These are phyloP conservation scores for Mucor lusitanicus DNA, from an alignment of 371 early-diverging fungal species.

Conservation along the genomic window DNA sequence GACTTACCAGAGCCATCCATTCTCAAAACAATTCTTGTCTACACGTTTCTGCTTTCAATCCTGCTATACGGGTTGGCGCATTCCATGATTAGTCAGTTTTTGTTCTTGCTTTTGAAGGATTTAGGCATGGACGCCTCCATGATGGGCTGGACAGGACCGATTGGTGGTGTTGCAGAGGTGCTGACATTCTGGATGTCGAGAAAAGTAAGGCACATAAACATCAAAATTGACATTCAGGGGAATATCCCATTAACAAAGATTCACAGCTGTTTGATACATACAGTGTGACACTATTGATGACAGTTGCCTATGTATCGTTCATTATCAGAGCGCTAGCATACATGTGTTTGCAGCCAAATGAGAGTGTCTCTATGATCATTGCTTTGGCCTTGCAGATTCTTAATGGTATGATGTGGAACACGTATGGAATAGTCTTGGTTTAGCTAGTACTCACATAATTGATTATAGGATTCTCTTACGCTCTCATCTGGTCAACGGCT, in stretches of 20 bases:
- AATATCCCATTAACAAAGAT: no score
- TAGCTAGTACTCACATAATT: neutral
- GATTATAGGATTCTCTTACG: constrained; percentile 23
- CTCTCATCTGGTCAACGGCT: constrained; percentile 40
- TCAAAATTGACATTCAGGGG: neutral
- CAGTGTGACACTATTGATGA: constrained; percentile 29
- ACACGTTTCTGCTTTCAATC: constrained; percentile 30
- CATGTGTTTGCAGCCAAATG: constrained; percentile 24
- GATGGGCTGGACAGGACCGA: constrained; percentile 45
- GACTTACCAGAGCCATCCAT: constrained; percentile 12
- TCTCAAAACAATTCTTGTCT: constrained; percentile 16
- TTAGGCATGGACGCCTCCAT: constrained; percentile 31
- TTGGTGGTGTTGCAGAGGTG: constrained; percentile 40
- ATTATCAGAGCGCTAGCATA: constrained; percentile 33
- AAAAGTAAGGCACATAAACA: constrained; percentile 2
- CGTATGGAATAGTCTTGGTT: no score
- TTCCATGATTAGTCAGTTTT: constrained; percentile 43
- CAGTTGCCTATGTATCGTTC: constrained; percentile 26
- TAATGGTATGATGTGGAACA: constrained; percentile 21
- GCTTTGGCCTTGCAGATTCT: constrained; percentile 34
- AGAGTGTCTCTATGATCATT: constrained; percentile 19
- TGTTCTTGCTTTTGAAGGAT: constrained; percentile 36
- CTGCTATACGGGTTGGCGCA: constrained; percentile 34
- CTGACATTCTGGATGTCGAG: constrained; percentile 34
- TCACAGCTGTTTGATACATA: constrained; percentile 35